These are phyloP conservation scores for Murraya paniculata DNA, from an alignment of 345 rosid species.

Conservation along the genomic window DNA sequence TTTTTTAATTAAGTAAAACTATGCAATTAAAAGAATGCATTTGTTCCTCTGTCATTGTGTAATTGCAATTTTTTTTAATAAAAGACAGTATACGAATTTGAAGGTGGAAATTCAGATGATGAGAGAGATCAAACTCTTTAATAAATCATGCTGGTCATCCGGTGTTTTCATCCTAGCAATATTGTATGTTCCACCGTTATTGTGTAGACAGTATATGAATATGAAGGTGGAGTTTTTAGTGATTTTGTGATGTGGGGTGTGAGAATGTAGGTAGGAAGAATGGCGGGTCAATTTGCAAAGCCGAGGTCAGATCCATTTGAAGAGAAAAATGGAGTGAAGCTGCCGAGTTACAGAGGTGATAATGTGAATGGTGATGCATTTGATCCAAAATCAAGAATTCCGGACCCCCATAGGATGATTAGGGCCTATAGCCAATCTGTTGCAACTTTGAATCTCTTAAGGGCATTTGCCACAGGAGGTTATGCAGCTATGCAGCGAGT, in stretches of 20 bases:
- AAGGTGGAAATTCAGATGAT: too few species aligned
- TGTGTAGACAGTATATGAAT: neutral
- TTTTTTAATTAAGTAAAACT: too few species aligned
- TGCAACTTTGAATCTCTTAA: conserved; percentile 42
- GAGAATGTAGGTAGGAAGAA: conserved; percentile 37
- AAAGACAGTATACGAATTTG: too few species aligned
- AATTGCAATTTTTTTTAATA: too few species aligned
- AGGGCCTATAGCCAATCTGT: conserved; percentile 39
- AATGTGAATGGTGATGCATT: conserved; percentile 41
- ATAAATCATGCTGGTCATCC: too few species aligned
- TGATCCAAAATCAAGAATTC: conserved; percentile 32
- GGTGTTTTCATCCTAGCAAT: too few species aligned
- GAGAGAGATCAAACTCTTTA: too few species aligned
- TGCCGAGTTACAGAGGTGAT: conserved; percentile 46
- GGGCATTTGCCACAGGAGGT: conserved; percentile 48
- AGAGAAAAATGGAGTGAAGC: conserved; percentile 38
- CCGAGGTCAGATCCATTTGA: conserved; percentile 43
- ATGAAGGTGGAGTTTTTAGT: neutral
- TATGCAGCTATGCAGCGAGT: conserved; percentile 49
- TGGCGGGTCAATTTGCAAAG: conserved; percentile 48
- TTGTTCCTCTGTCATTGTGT: neutral
- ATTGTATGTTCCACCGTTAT: too few species aligned
- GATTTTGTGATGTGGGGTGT: neutral
- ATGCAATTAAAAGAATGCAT: too few species aligned
- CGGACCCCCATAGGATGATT: conserved; percentile 43